Conservation (phyloP, 73 alveolate species). For the Paramecium tetraurelia region DNA sequence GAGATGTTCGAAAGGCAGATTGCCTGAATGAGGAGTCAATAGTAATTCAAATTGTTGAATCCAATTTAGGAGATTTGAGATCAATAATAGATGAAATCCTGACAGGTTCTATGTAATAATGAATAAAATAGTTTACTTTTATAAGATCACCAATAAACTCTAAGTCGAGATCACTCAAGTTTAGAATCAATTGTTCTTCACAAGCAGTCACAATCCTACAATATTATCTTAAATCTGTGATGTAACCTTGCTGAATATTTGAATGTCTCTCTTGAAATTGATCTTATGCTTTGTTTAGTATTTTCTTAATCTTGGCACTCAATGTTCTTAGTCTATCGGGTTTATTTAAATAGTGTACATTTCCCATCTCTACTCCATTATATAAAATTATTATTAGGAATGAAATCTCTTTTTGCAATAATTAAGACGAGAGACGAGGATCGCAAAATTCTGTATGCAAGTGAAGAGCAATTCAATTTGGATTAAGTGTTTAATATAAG, state of each 20-base stretch:
- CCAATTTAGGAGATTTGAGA: conserved; percentile 1
- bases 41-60: neutral
- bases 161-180: neutral
- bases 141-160: neutral
- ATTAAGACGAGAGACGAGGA: neutral
- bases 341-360: neutral
- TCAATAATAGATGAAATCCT: neutral
- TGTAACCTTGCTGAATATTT: neutral
- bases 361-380: neutral
- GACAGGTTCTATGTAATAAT: neutral
- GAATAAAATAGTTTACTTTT: neutral
- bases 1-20: neutral
- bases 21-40: neutral
- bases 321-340: neutral
- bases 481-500: neutral
- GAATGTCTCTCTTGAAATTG: neutral
- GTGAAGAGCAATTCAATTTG: neutral
- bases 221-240: conserved; percentile 22
- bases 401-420: conserved; percentile 7
- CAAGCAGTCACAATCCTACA: conserved; percentile 18
- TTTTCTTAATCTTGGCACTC: neutral
- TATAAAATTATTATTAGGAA: neutral
- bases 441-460: neutral
- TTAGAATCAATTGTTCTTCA: conserved; percentile 8
- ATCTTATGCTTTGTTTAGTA: neutral